phyloP scores from a whole-genome alignment of 2,329 filamentous ascomycete species.

The Arachnomyces sp. region DNA sequence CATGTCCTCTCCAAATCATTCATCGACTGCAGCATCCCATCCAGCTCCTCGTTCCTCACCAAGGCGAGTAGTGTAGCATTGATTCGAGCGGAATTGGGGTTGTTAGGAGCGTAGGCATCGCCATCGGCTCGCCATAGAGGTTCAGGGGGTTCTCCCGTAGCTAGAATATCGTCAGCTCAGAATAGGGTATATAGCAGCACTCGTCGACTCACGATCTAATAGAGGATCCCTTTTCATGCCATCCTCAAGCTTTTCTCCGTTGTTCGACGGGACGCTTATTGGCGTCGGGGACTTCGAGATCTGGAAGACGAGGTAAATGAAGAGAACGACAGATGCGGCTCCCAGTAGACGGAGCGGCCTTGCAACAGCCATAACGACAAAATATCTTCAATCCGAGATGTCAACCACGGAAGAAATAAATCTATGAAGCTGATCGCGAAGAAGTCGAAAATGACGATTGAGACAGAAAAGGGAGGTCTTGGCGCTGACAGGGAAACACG shows the following conservation, averaged over 20 bases:
- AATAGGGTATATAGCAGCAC: constrained; percentile 7
- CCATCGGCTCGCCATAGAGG: constrained; percentile 63
- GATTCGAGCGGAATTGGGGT: constrained; percentile 69
- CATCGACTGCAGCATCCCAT: constrained; percentile 82
- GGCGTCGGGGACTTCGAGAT: constrained; percentile 52
- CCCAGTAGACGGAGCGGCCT: constrained; percentile 74
- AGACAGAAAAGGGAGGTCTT: constrained; percentile 8
- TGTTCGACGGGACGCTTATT: constrained; percentile 21
- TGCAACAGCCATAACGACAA: constrained; percentile 64
- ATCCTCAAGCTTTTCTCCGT: constrained; percentile 40
- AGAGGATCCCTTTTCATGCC: constrained; percentile 74
- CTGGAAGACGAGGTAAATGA: constrained; percentile 71
- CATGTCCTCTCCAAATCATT: constrained; percentile 84
- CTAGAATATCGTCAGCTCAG: constrained; percentile 38
- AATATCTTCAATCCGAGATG: too few species aligned
- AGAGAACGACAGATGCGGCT: constrained; percentile 60
- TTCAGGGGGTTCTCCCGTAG: constrained; percentile 74
- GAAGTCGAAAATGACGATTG: too few species aligned
- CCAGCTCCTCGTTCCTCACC: constrained; percentile 83
- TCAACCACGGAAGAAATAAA: too few species aligned
- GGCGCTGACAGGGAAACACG: neutral
- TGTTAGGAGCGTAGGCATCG: constrained; percentile 68
- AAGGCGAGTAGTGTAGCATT: constrained; percentile 88
- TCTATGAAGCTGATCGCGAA: too few species aligned
- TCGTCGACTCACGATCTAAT: constrained; percentile 61